Evolutionary conservation across 2,329 filamentous ascomycete genomes (phyloP).

Genomic region (Colletotrichum sp.): DNA sequence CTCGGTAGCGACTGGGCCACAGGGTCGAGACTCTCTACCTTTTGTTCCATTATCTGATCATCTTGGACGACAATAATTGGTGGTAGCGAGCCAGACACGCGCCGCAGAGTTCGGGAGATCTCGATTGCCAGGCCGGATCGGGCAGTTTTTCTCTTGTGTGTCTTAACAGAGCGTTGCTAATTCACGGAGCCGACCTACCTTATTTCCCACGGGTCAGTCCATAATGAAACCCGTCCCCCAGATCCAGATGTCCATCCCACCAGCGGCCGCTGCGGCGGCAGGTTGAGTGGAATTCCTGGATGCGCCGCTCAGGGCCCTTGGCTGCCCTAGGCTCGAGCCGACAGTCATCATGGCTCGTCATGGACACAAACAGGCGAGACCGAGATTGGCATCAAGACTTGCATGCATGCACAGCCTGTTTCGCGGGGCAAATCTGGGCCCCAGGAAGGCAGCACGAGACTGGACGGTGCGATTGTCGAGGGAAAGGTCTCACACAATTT

Average conservation of each 20-base stretch:
- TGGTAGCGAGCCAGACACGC: not conserved
- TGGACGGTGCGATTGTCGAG: not conserved
- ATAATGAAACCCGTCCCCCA: slow-evolving; percentile 7
- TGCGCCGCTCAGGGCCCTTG: not conserved
- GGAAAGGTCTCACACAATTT: not conserved
- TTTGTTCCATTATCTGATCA: not conserved
- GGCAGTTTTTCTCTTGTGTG: not conserved
- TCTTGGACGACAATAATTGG: not conserved
- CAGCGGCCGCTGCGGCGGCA: not conserved
- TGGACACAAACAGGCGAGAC: slow-evolving; percentile 2
- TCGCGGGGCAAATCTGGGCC: slow-evolving; percentile 12
- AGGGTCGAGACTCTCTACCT: not conserved
- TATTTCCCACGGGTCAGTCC: not conserved
- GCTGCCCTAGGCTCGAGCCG: not conserved
- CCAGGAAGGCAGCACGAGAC: not conserved
- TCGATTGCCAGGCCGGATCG: slow-evolving; percentile 12
- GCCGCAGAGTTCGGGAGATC: not conserved
- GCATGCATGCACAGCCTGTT: slow-evolving; percentile 17
- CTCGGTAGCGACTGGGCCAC: not conserved
- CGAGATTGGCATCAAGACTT: slow-evolving; percentile 4
- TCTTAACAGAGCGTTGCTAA: not conserved
- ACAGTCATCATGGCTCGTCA: not conserved
- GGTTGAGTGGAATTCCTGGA: not conserved
- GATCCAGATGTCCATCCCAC: not conserved
- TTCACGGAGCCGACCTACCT: slow-evolving; percentile 8